A percentile compares a stretch with the other conserved stretches of the same genome.
Evolutionary conservation across 306 rosid genomes (phyloP).

Genomic region (Medicago lupulina): DNA sequence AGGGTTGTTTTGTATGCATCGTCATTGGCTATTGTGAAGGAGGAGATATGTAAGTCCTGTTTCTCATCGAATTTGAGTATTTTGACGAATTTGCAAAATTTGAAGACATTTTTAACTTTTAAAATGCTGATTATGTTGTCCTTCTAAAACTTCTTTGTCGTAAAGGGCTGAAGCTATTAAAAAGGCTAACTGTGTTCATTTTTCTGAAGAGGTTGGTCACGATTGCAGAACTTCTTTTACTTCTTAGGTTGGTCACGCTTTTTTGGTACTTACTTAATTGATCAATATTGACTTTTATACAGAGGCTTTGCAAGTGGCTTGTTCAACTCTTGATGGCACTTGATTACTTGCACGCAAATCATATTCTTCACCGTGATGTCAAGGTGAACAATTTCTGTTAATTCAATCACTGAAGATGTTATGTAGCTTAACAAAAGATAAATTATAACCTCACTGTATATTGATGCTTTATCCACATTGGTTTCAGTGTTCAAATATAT

Average conservation of each 20-base stretch:
- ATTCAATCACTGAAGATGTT: conserved; percentile 1
- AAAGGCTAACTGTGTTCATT: conserved; percentile 72
- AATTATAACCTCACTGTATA: not conserved
- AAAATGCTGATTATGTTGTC: conserved; percentile 28
- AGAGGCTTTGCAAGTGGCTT: conserved; percentile 96
- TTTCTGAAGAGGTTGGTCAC: conserved; percentile 80
- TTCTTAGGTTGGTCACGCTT: conserved; percentile 54
- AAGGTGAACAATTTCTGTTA: conserved; percentile 64
- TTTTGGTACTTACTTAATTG: not conserved
- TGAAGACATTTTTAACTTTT: conserved; percentile 1
- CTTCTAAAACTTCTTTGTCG: conserved; percentile 22
- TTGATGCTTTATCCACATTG: conserved; percentile 28
- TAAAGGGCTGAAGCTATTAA: conserved; percentile 89
- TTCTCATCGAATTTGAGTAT: conserved; percentile 30
- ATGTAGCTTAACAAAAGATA: not conserved
- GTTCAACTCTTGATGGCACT: conserved; percentile 96
- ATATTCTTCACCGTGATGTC: conserved; percentile 96
- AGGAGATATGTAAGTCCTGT: conserved; percentile 85
- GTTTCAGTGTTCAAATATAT: conserved; percentile 95
- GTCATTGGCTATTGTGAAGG: conserved; percentile 94
- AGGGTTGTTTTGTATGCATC: conserved; percentile 99
- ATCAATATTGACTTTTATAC: conserved; percentile 34
- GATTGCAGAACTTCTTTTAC: conserved; percentile 16
- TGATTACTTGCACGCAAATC: conserved; percentile 89
- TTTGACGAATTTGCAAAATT: conserved; percentile 14